Conservation (phyloP, 129 eudicot species). For the Centaurea solstitialis region DNA sequence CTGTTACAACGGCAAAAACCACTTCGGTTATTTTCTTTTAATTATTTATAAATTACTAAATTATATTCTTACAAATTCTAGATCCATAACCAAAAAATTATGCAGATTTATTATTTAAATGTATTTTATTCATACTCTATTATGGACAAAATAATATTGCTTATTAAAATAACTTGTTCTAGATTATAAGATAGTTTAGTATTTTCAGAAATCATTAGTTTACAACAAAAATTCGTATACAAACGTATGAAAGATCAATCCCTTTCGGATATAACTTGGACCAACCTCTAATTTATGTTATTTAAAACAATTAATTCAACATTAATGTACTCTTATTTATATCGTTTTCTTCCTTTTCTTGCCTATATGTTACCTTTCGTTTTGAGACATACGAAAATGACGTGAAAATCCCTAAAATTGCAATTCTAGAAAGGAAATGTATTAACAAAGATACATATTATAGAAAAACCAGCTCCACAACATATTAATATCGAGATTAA, state of each 20-base stretch:
- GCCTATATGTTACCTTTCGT: not conserved
- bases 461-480: not conserved
- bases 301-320: slow-evolving; percentile 9
- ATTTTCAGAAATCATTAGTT: not conserved
- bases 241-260: not conserved
- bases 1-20: not conserved
- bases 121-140: too few species aligned
- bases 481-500: not conserved
- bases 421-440: not conserved
- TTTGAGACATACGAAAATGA: not conserved
- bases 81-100: not conserved
- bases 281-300: slow-evolving; percentile 12
- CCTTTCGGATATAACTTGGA: not conserved
- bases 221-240: not conserved
- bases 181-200: not conserved
- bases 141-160: not conserved
- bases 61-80: not conserved
- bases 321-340: slow-evolving; percentile 19
- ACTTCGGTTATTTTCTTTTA: not conserved
- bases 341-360: slow-evolving; percentile 3
- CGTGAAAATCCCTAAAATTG: not conserved
- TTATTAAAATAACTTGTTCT: not conserved
- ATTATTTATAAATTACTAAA: not conserved
- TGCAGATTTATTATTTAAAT: not conserved
- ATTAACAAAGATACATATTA: not conserved